Conservation (phyloP, 805 yeast species). For the Saccharomycopsis sp. region DNA sequence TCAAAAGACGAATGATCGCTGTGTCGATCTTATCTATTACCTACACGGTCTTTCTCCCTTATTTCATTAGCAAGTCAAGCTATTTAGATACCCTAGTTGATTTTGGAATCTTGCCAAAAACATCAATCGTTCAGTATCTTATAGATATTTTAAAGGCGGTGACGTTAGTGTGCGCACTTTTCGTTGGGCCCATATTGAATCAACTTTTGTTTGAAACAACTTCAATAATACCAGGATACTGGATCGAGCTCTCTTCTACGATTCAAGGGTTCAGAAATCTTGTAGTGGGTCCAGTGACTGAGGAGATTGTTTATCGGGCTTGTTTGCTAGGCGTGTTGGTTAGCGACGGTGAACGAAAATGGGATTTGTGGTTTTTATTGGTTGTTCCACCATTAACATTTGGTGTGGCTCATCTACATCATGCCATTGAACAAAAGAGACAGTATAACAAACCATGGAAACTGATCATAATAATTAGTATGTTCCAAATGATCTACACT, state of each 20-base stretch:
- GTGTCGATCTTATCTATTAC: conserved; percentile 3
- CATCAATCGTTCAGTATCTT: conserved; percentile 16
- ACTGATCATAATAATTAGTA: conserved; percentile 32
- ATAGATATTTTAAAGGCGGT: conserved; percentile 23
- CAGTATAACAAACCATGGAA: conserved; percentile 25
- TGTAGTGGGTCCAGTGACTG: conserved; percentile 69
- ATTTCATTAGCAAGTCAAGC: too few relatives aligned
- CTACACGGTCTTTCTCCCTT: conserved; percentile 5
- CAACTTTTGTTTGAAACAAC: conserved; percentile 26
- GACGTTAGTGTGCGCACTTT: conserved; percentile 34
- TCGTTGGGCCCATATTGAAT: conserved; percentile 42
- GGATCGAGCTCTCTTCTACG: conserved; percentile 22
- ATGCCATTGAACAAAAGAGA: conserved; percentile 44
- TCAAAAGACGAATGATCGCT: conserved; percentile 6
- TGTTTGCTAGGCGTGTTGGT: conserved; percentile 30
- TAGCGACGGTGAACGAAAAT: too few relatives aligned
- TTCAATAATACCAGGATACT: conserved; percentile 3
- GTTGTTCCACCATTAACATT: conserved; percentile 56
- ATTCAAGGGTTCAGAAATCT: conserved; percentile 47
- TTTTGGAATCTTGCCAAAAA: too few relatives aligned
- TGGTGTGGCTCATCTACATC: conserved; percentile 77
- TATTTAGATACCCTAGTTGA: too few relatives aligned
- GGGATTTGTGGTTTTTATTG: too few relatives aligned
- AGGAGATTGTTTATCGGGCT: conserved; percentile 65
- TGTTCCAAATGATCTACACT: conserved; percentile 59